Evolutionary conservation across 768 basidiomycete species (phyloP).

Genomic region (Naganishia randhawae): DNA sequence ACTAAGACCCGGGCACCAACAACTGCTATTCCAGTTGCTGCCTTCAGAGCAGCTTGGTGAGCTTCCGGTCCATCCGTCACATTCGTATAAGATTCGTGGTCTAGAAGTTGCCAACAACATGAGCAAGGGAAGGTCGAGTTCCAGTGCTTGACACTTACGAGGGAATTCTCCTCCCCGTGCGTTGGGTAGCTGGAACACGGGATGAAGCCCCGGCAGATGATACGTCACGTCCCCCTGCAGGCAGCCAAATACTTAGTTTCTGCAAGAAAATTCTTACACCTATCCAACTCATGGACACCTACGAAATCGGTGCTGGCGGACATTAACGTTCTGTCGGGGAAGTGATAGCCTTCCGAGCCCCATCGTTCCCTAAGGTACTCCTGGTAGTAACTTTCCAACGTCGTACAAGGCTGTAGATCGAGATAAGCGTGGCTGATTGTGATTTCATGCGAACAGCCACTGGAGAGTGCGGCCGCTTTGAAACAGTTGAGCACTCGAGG

Average conservation of each 20-base stretch:
- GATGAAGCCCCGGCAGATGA: conserved; percentile 23
- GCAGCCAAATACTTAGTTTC: too few relatives aligned
- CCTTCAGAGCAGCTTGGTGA: conserved; percentile 17
- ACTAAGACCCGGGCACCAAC: conserved; percentile 26
- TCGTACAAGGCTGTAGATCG: conserved; percentile 20
- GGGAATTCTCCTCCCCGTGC: conserved; percentile 21
- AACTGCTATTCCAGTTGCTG: conserved; percentile 19
- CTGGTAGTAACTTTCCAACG: conserved; percentile 17
- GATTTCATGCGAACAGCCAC: conserved; percentile 3
- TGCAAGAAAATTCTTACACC: too few relatives aligned
- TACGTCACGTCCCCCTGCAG: conserved; percentile 22
- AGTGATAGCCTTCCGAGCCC: conserved; percentile 7
- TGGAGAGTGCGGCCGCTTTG: conserved; percentile 18
- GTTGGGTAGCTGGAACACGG: conserved; percentile 21
- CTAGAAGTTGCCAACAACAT: background rate
- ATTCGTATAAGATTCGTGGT: conserved; percentile 1
- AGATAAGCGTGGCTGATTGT: conserved; percentile 16
- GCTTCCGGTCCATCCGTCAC: conserved; percentile 4
- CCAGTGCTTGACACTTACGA: background rate
- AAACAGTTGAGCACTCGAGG: conserved; percentile 24
- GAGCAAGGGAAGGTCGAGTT: background rate
- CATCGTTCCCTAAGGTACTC: conserved; percentile 5
- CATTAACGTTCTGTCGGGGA: background rate
- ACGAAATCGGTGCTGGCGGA: conserved; percentile 25
- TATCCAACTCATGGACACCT: background rate